These are phyloP conservation scores for Drosera capensis DNA, from an alignment of 148 eudicot species.

Conservation along the genomic window DNA sequence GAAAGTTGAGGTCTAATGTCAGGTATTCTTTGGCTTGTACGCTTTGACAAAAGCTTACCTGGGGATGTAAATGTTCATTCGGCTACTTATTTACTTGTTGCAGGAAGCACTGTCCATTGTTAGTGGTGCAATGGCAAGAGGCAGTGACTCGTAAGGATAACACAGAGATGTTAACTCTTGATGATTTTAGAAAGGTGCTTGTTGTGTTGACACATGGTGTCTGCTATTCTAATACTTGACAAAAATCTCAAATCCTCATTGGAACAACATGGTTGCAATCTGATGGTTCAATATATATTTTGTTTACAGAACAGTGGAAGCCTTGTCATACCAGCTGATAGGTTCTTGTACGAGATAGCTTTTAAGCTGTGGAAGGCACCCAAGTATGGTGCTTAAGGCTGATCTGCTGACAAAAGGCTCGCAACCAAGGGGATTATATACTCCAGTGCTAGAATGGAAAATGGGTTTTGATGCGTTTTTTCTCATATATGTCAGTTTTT, in stretches of 20 bases:
- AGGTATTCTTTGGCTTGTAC: slow-evolving; percentile 26
- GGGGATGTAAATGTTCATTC: slow-evolving; percentile 1
- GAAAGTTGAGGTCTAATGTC: slow-evolving; percentile 32
- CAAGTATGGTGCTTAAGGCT: slow-evolving; percentile 81
- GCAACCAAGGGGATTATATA: too few relatives aligned
- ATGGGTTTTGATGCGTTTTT: too few relatives aligned
- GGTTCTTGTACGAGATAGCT: slow-evolving; percentile 78
- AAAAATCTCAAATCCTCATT: background rate
- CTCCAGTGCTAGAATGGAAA: too few relatives aligned
- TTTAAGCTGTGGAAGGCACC: slow-evolving; percentile 99
- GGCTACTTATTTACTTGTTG: slow-evolving; percentile 7
- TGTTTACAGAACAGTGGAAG: slow-evolving; percentile 55
- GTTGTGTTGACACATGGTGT: too few relatives aligned
- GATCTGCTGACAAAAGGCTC: too few relatives aligned
- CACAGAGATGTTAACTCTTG: slow-evolving; percentile 43
- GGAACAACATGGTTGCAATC: background rate
- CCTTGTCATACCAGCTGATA: slow-evolving; percentile 84
- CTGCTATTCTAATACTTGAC: too few relatives aligned
- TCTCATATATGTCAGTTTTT: too few relatives aligned
- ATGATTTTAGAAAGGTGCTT: slow-evolving; percentile 63
- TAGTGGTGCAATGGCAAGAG: slow-evolving; percentile 76
- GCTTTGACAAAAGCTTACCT: background rate
- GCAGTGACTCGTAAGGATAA: slow-evolving; percentile 83
- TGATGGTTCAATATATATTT: background rate
- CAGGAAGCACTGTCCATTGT: slow-evolving; percentile 64